phyloP scores from a whole-genome alignment of 345 rosid genomes.

The Cardamine chenopodiifolia region DNA sequence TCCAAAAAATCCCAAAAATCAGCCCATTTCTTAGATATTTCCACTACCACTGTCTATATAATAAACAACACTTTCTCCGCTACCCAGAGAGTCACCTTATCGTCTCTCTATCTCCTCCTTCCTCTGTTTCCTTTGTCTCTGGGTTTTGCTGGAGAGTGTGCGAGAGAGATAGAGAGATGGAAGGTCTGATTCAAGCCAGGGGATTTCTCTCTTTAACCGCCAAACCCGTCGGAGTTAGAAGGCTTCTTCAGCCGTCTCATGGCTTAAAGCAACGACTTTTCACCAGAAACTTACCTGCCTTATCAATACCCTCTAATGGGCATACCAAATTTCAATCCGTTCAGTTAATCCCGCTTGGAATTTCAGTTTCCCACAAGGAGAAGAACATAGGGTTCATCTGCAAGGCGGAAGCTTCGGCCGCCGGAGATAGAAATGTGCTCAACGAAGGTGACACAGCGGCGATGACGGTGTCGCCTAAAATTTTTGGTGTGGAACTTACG shows the following conservation, averaged over 20 bases:
- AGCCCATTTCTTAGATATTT: conserved; percentile 17
- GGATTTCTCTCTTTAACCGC: conserved; percentile 79
- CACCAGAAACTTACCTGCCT: conserved; percentile 51
- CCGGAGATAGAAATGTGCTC: conserved; percentile 56
- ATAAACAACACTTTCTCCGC: conserved; percentile 45
- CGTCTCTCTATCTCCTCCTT: conserved; percentile 39
- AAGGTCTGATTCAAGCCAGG: conserved; percentile 67
- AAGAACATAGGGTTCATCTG: conserved; percentile 64
- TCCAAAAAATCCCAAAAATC: neutral
- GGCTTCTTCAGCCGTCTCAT: conserved; percentile 58
- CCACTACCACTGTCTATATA: neutral
- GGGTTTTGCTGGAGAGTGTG: conserved; percentile 33
- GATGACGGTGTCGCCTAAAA: conserved; percentile 50
- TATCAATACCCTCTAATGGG: conserved; percentile 66
- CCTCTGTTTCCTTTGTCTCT: conserved; percentile 26
- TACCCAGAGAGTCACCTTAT: conserved; percentile 45
- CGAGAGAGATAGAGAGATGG: conserved; percentile 59
- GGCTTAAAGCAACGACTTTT: conserved; percentile 75
- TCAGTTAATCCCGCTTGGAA: conserved; percentile 50
- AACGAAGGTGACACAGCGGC: conserved; percentile 47
- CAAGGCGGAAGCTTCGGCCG: conserved; percentile 84
- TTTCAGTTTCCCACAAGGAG: conserved; percentile 48
- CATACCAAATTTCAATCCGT: conserved; percentile 44
- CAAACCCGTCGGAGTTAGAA: conserved; percentile 54
- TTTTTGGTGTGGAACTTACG: conserved; percentile 66